A percentile compares a stretch with the other conserved stretches of the same genome.
These are phyloP conservation scores for Hypholoma sublateritium DNA, from an alignment of 768 basidiomycete genomes.

Conservation along the genomic window DNA sequence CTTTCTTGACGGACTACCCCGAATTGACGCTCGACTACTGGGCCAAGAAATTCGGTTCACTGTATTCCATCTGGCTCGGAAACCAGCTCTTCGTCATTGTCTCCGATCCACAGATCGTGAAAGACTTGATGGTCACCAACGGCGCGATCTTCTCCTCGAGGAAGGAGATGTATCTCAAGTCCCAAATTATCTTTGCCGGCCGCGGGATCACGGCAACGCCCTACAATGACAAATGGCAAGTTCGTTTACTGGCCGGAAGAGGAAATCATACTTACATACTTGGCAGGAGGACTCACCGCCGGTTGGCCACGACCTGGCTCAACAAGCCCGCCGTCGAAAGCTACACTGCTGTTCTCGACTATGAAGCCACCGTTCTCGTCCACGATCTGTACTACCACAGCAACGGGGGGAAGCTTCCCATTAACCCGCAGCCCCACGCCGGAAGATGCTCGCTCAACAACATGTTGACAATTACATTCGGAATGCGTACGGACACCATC, in stretches of 20 bases:
- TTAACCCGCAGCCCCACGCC: conserved; percentile 39
- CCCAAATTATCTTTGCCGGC: conserved; percentile 40
- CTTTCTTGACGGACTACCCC: conserved; percentile 40
- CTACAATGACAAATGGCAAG: conserved; percentile 43
- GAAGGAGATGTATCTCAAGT: conserved; percentile 45
- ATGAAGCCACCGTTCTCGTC: conserved; percentile 38
- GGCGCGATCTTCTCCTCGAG: conserved; percentile 46
- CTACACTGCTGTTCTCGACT: conserved; percentile 36
- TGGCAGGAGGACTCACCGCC: conserved; percentile 40
- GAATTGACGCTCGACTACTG: conserved; percentile 42
- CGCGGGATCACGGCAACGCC: conserved; percentile 44
- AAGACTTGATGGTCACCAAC: conserved; percentile 44
- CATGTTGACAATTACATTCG: conserved; percentile 45
- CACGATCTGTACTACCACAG: conserved; percentile 33
- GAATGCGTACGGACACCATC: conserved; percentile 39
- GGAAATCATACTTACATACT: too few species aligned
- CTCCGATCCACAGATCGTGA: conserved; percentile 42
- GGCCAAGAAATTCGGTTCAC: conserved; percentile 41
- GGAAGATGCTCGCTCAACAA: conserved; percentile 43
- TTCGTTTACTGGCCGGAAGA: background rate
- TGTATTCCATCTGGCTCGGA: conserved; percentile 47
- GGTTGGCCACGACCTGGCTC: conserved; percentile 34
- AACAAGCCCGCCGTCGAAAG: conserved; percentile 32
- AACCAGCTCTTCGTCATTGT: conserved; percentile 47
- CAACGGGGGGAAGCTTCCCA: conserved; percentile 27